Percentiles rank a stretch among this genome's conserved stretches.
These are phyloP conservation scores for Fraxinus nigra DNA, from an alignment of 305 asterid species.

Conservation along the genomic window DNA sequence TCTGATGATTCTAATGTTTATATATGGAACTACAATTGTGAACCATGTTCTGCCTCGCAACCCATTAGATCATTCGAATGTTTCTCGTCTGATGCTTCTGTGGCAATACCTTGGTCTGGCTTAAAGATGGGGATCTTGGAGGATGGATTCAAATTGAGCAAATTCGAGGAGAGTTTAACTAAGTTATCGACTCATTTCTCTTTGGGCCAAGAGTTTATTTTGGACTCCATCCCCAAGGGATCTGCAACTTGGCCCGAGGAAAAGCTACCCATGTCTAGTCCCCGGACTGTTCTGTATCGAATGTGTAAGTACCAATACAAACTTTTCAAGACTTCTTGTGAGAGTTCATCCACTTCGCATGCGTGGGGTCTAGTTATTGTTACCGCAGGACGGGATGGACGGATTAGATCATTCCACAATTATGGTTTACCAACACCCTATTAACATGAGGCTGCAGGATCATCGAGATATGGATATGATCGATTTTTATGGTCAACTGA, in stretches of 20 bases:
- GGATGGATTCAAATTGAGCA: constrained; percentile 23
- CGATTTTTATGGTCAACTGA: constrained; percentile 18
- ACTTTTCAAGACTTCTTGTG: constrained; percentile 61
- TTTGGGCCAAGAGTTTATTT: constrained; percentile 50
- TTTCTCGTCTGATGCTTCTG: constrained; percentile 63
- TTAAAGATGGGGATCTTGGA: constrained; percentile 26
- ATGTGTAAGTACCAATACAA: constrained; percentile 61
- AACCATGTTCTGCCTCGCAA: constrained; percentile 31
- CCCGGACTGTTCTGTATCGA: constrained; percentile 26
- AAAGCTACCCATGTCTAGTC: constrained; percentile 56
- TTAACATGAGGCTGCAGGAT: constrained; percentile 27
- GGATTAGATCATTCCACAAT: constrained; percentile 77
- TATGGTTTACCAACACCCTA: constrained; percentile 75
- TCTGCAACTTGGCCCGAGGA: constrained; percentile 99
- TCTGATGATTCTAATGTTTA: constrained; percentile 51
- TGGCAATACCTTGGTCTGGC: constrained; percentile 89
- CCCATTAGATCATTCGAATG: constrained; percentile 55
- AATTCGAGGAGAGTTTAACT: constrained; percentile 21
- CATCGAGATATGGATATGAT: constrained; percentile 21
- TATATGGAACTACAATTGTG: constrained; percentile 50
- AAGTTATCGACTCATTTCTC: constrained; percentile 47
- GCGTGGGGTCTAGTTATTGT: constrained; percentile 86
- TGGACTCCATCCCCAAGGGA: constrained; percentile 58
- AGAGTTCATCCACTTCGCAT: constrained; percentile 56
- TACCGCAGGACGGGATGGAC: constrained; percentile 80